Percentiles rank a stretch among this genome's conserved stretches.
Evolutionary conservation across 805 yeast genomes (phyloP).

Genomic region (Candida hispaniensis): DNA sequence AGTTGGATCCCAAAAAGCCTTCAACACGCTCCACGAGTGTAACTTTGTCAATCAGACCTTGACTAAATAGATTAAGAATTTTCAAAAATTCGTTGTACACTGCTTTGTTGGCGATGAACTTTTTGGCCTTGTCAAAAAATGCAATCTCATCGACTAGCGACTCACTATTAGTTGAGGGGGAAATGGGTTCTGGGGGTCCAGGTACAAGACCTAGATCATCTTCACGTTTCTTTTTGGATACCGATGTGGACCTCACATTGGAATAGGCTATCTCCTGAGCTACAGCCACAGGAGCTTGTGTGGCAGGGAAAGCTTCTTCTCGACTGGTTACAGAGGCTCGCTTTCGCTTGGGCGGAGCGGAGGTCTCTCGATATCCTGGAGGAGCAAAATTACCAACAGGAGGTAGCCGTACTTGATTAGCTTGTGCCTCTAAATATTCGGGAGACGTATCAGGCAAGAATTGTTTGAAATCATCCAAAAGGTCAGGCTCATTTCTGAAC

Average conservation of each 20-base stretch:
- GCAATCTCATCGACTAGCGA: slow-evolving; percentile 74
- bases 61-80: slow-evolving; percentile 74
- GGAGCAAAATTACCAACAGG: slow-evolving; percentile 87
- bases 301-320: too few relatives aligned
- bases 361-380: slow-evolving; percentile 27
- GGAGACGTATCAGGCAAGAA: slow-evolving; percentile 78
- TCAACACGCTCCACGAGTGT: slow-evolving; percentile 77
- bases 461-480: slow-evolving; percentile 87
- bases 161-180: slow-evolving; percentile 39
- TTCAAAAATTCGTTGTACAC: slow-evolving; percentile 88
- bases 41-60: slow-evolving; percentile 75
- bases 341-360: slow-evolving; percentile 12
- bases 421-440: slow-evolving; percentile 11
- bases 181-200: slow-evolving; percentile 73
- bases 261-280: too few relatives aligned
- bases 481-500: slow-evolving; percentile 88
- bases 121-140: slow-evolving; percentile 87
- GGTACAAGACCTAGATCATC: slow-evolving; percentile 61
- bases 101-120: slow-evolving; percentile 77
- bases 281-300: too few relatives aligned
- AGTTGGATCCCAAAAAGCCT: slow-evolving; percentile 69
- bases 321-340: slow-evolving; percentile 10
- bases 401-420: slow-evolving; percentile 44
- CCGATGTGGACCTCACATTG: too few relatives aligned
- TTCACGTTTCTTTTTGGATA: too few relatives aligned